A percentile compares a stretch with the other conserved stretches of the same genome.
These are phyloP conservation scores for Remersonia thermophila DNA, from an alignment of 2,329 filamentous ascomycete species.

Conservation along the genomic window DNA sequence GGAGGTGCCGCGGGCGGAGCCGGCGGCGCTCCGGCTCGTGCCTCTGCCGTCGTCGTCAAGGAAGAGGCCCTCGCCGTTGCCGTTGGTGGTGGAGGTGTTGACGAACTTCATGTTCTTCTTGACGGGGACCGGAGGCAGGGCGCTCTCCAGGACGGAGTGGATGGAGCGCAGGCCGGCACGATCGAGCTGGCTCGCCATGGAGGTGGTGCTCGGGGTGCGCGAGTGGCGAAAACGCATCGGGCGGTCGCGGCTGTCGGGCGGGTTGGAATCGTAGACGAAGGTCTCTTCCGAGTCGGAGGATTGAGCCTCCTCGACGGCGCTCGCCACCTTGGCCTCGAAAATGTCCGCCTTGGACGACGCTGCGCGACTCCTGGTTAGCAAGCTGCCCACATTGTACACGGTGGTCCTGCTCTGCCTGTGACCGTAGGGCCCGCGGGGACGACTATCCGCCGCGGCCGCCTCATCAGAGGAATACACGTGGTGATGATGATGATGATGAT, in stretches of 20 bases:
- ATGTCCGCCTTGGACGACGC: constrained; percentile 94
- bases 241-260: constrained; percentile 52
- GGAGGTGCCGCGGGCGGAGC: constrained; percentile 51
- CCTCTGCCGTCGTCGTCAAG: constrained; percentile 58
- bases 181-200: constrained; percentile 59
- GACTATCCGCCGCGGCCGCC: constrained; percentile 17
- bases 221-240: constrained; percentile 84
- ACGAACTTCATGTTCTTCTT: constrained; percentile 97
- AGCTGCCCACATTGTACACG: constrained; percentile 27
- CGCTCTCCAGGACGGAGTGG: constrained; percentile 51
- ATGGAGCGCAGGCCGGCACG: constrained; percentile 49
- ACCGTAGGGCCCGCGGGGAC: constrained; percentile 13
- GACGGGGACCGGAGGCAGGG: constrained; percentile 38
- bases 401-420: constrained; percentile 22
- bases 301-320: constrained; percentile 87
- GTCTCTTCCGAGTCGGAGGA: constrained; percentile 97
- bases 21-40: constrained; percentile 46
- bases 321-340: constrained; percentile 94
- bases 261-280: constrained; percentile 98
- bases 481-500: no score
- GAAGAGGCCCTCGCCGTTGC: constrained; percentile 35
- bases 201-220: constrained; percentile 86
- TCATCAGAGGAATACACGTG: constrained; percentile 24
- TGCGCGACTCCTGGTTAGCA: constrained; percentile 37
- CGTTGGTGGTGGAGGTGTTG: constrained; percentile 58